These are phyloP conservation scores for Litchi chinensis DNA, from an alignment of 345 rosid genomes.

Conservation along the genomic window DNA sequence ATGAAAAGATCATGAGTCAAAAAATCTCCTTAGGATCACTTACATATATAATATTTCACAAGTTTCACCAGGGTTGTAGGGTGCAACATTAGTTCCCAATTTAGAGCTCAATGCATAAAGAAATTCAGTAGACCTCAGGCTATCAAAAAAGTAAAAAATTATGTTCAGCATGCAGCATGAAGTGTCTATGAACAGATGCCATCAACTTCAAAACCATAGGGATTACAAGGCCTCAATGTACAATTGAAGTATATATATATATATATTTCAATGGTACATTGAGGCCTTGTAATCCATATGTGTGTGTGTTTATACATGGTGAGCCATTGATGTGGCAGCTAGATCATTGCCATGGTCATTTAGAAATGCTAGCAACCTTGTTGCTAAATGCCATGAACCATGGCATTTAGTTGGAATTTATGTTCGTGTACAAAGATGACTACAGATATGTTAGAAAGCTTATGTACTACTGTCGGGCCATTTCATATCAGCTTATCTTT, in stretches of 20 bases:
- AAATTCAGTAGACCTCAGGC: background rate
- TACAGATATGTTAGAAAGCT: background rate
- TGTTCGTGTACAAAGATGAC: background rate
- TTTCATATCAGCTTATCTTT: too few relatives aligned
- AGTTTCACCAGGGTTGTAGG: background rate
- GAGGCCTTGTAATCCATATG: too few relatives aligned
- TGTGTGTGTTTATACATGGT: too few relatives aligned
- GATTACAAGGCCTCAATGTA: background rate
- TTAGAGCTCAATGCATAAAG: background rate
- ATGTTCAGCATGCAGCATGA: background rate
- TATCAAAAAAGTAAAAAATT: too few relatives aligned
- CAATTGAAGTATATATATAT: background rate
- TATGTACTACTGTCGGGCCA: too few relatives aligned
- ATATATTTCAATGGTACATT: too few relatives aligned
- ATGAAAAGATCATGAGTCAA: background rate
- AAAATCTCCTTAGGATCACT: background rate
- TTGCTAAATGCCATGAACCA: background rate
- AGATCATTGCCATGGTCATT: conserved; percentile 8
- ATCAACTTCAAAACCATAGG: background rate
- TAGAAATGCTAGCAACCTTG: background rate
- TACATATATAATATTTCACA: background rate
- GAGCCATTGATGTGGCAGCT: background rate
- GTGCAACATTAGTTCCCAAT: background rate
- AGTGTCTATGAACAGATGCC: background rate
- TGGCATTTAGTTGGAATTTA: background rate